Evolutionary conservation across 176 grass and related monocot genomes (phyloP).

Genomic region (Coix lacrymajobi): DNA sequence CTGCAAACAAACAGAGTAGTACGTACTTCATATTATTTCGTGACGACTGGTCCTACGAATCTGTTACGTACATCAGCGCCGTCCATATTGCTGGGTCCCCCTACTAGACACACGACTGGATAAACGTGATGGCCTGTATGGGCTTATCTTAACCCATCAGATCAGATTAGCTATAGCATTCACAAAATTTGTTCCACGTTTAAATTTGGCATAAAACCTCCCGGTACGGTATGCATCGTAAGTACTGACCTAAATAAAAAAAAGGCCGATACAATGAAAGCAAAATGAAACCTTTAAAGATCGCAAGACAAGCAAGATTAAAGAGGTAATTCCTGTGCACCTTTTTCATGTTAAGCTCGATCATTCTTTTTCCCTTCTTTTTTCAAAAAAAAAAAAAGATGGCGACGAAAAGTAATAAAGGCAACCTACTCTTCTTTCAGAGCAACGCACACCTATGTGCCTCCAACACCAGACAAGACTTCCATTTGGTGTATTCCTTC

Average conservation of each 20-base stretch:
- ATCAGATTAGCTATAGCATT: no score
- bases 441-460: constrained; percentile 40
- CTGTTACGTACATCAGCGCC: background rate
- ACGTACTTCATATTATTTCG: background rate
- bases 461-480: constrained; percentile 41
- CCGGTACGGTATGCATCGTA: no score
- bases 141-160: background rate
- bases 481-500: constrained; percentile 35
- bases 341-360: constrained; percentile 43
- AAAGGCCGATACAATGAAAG: no score
- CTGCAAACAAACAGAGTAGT: background rate
- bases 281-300: background rate
- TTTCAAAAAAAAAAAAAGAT: constrained; percentile 26
- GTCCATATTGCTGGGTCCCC: background rate
- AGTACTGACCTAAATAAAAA: no score
- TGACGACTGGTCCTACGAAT: background rate
- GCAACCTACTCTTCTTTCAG: constrained; percentile 45
- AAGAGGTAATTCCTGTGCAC: constrained; percentile 18
- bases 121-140: background rate
- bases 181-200: background rate
- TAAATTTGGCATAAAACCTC: background rate
- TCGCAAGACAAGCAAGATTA: background rate
- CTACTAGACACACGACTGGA: background rate
- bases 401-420: constrained; percentile 27
- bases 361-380: constrained; percentile 19